These are phyloP conservation scores for Hapsidospora chrysogenum DNA, from an alignment of 495 filamentous ascomycete species.

Conservation along the genomic window DNA sequence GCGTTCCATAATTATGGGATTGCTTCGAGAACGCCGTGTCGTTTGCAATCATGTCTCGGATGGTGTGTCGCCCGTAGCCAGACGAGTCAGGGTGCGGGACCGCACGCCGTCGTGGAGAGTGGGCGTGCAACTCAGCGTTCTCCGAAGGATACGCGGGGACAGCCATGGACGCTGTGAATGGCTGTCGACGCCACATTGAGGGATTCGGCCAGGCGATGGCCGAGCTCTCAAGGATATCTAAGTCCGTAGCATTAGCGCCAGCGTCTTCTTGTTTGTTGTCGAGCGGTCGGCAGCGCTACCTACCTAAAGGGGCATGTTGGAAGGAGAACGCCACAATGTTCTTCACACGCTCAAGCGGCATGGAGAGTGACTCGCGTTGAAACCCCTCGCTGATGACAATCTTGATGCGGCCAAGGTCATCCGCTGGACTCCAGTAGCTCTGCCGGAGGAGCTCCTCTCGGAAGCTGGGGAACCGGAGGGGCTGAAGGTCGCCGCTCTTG, in stretches of 20 bases:
- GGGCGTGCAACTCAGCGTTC: constrained; percentile 22
- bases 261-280: neutral
- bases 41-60: too few species aligned
- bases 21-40: too few species aligned
- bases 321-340: constrained; percentile 70
- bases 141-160: constrained; percentile 22
- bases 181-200: constrained; percentile 46
- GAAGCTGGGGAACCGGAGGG: constrained; percentile 57
- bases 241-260: constrained; percentile 2
- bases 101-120: constrained; percentile 23
- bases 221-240: constrained; percentile 59
- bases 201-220: constrained; percentile 75
- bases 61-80: too few species aligned
- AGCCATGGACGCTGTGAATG: constrained; percentile 17
- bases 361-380: constrained; percentile 24
- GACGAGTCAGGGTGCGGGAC: too few species aligned
- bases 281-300: constrained; percentile 6
- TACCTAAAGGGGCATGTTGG: constrained; percentile 71
- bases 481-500: constrained; percentile 42
- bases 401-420: constrained; percentile 57
- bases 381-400: constrained; percentile 68
- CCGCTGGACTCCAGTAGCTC: constrained; percentile 54
- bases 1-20: too few species aligned
- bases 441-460: constrained; percentile 54
- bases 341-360: constrained; percentile 51